phyloP scores from a whole-genome alignment of 1,139 yeast genomes.

The Kodamaea arcana region DNA sequence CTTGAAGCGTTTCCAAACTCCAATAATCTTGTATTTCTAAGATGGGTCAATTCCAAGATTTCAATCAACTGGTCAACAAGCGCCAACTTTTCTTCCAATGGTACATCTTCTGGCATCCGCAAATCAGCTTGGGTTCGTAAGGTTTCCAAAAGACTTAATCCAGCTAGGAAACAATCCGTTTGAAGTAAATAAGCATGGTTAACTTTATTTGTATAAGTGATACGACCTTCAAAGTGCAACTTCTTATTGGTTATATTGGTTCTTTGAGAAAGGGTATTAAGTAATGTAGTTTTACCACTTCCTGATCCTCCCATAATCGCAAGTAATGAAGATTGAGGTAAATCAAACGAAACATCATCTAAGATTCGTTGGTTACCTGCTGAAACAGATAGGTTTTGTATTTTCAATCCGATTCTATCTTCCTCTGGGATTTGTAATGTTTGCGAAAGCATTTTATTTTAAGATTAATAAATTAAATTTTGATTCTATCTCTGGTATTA shows the following conservation, averaged over 20 bases:
- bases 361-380: constrained; percentile 26
- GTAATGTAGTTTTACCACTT: constrained; percentile 78
- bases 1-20: neutral
- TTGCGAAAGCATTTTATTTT: too few species aligned
- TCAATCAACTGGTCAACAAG: constrained; percentile 58
- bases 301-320: constrained; percentile 87
- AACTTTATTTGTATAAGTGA: constrained; percentile 22
- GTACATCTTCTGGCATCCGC: constrained; percentile 44
- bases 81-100: constrained; percentile 35
- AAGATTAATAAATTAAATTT: too few species aligned
- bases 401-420: constrained; percentile 27
- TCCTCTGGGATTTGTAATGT: constrained; percentile 6
- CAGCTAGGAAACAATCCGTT: constrained; percentile 69
- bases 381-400: constrained; percentile 28
- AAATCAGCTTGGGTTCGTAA: constrained; percentile 67
- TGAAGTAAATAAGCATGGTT: constrained; percentile 72
- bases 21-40: constrained; percentile 6
- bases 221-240: constrained; percentile 29
- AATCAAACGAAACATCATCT: constrained; percentile 50
- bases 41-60: constrained; percentile 43
- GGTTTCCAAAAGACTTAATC: constrained; percentile 69
- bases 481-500: too few species aligned
- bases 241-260: constrained; percentile 34
- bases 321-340: constrained; percentile 50
- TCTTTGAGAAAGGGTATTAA: constrained; percentile 68